Evolutionary conservation across 306 rosid species (phyloP), one percentile per base, ranked within the genome.

Genomic region (Prunus padus): DNA sequence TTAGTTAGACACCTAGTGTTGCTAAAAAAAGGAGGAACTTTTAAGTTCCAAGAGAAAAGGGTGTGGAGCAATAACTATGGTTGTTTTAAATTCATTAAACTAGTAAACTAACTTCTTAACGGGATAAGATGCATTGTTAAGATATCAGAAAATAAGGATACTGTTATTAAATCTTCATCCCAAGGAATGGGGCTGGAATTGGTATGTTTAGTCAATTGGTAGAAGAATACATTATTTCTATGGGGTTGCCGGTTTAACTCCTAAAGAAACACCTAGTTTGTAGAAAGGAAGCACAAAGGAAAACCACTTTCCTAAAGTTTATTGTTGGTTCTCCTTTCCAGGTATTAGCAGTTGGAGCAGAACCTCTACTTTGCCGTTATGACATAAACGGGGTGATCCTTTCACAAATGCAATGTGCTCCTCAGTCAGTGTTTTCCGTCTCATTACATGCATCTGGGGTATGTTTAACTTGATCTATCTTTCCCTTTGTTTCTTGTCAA

Each of bases 391-490:
- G 97, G 74, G 82, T 2, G 5, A 79, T 91, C 83, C 96, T 94
- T 69, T 91, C 98, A 60, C 91, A 91, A 79, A 88, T 94, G 82
- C 98, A 89, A 67, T 91, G 96, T 77, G 98, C 91, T 72, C 88
- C 98, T 82, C 87, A 77, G 19, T 91, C 97, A 2, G 88, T 90
- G 5, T 91, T 91, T 74, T 91, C 97, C 45, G 73, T 94, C 84
- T 89, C 96, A 23, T 72, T 91, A 42, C 91, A 91, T 85, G 78
- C 96, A 11, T 86, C 91, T 14, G 96, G 96, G 83, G 98, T 91
- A 88, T 76, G 93, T 61, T 47, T 76, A 55, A 66, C 72, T 62
- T 22, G 23, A 69, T 59, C 64, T 16, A 57, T 22, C 69, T 13
- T 68, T 56, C 61, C 8, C 55, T 20, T 45, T n/a, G 54, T 28